Percentiles rank a stretch among this genome's conserved stretches.
Evolutionary conservation across 2,329 filamentous ascomycete species (phyloP).

Genomic region (Rhynchosporium agropyri): DNA sequence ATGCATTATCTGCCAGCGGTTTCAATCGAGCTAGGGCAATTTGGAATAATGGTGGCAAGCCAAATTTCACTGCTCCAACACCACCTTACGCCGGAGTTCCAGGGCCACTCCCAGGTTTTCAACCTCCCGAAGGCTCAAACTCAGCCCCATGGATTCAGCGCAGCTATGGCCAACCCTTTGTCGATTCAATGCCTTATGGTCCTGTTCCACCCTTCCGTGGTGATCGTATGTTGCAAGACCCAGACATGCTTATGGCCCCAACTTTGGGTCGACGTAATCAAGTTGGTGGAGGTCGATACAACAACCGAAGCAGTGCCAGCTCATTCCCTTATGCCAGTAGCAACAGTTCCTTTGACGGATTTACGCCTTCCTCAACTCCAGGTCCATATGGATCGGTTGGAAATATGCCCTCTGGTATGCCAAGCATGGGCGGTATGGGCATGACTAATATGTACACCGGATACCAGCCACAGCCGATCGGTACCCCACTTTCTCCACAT

Average conservation of each 20-base stretch:
- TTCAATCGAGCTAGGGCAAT: slow-evolving; percentile 59
- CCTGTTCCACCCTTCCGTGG: slow-evolving; percentile 36
- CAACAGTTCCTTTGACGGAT: slow-evolving; percentile 43
- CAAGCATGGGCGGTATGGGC: slow-evolving; percentile 30
- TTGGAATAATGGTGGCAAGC: slow-evolving; percentile 50
- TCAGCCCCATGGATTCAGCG: slow-evolving; percentile 52
- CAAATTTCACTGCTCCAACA: slow-evolving; percentile 41
- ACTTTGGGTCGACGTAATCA: slow-evolving; percentile 35
- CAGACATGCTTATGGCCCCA: slow-evolving; percentile 38
- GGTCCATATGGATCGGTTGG: slow-evolving; percentile 38
- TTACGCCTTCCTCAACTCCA: slow-evolving; percentile 37
- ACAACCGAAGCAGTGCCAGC: slow-evolving; percentile 36
- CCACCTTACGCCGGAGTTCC: slow-evolving; percentile 41
- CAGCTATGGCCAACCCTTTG: slow-evolving; percentile 40
- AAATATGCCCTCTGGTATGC: slow-evolving; percentile 34
- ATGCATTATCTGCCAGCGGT: slow-evolving; percentile 53
- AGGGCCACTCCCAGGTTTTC: slow-evolving; percentile 34
- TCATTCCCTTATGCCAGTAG: slow-evolving; percentile 41
- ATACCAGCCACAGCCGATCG: slow-evolving; percentile 56
- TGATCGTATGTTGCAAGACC: slow-evolving; percentile 39
- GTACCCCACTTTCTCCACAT: slow-evolving; percentile 71
- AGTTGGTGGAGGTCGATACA: slow-evolving; percentile 36
- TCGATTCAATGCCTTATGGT: slow-evolving; percentile 37
- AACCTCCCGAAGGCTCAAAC: slow-evolving; percentile 42
- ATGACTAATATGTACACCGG: slow-evolving; percentile 42